Conservation (phyloP, 2,329 filamentous ascomycete genomes). For the Aschersonia sp. region DNA sequence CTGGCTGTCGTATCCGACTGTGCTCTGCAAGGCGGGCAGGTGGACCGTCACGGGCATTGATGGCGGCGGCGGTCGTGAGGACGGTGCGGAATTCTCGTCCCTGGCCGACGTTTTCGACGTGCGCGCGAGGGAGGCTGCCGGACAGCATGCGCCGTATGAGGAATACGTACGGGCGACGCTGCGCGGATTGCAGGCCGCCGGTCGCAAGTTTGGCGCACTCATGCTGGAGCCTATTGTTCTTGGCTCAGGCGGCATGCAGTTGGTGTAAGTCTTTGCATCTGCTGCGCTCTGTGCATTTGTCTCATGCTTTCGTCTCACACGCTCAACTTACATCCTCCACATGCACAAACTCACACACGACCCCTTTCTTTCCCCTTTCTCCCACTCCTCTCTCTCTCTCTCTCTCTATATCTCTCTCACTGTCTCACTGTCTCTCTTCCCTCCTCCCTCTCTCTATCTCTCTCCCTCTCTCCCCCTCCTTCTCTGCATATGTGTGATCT, state of each 20-base stretch:
- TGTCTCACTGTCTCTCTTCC: too few relatives aligned
- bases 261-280: slow-evolving; percentile 42
- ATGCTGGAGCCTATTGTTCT: slow-evolving; percentile 71
- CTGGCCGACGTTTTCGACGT: slow-evolving; percentile 48
- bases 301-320: too few relatives aligned
- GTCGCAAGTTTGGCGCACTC: slow-evolving; percentile 58
- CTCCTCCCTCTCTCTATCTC: too few relatives aligned
- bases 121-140: slow-evolving; percentile 26
- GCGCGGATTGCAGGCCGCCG: slow-evolving; percentile 34
- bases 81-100: slow-evolving; percentile 24
- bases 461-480: too few relatives aligned
- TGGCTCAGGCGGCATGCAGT: slow-evolving; percentile 71
- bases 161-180: slow-evolving; percentile 43
- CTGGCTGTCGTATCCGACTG: slow-evolving; percentile 68
- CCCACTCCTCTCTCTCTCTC: too few relatives aligned
- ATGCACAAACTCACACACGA: too few relatives aligned
- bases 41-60: slow-evolving; percentile 45
- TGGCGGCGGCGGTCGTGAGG: slow-evolving; percentile 28
- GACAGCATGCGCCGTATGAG: slow-evolving; percentile 38
- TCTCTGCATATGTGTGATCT: too few relatives aligned
- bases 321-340: too few relatives aligned
- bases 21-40: slow-evolving; percentile 48
- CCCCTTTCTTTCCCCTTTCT: too few relatives aligned
- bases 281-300: neutral
- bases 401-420: too few relatives aligned